Conservation (phyloP, 2,329 filamentous ascomycete species). For the Diaporthe ilicicola region DNA sequence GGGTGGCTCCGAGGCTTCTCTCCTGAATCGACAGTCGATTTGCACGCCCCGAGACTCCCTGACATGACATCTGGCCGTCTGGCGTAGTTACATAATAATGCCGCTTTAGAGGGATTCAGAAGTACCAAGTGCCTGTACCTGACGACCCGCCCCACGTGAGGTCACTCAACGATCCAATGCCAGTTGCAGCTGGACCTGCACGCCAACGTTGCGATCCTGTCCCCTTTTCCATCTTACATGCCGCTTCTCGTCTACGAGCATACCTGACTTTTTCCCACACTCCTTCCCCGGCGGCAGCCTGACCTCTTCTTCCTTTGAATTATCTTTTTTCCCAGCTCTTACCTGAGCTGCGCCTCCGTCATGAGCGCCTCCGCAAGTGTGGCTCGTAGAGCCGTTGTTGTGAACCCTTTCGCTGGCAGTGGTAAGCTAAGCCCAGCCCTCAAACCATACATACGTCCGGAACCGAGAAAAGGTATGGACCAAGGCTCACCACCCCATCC, state of each 20-base stretch:
- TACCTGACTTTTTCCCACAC: slow-evolving; percentile 4
- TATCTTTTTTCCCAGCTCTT: not conserved
- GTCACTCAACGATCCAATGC: slow-evolving; percentile 29
- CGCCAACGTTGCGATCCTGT: slow-evolving; percentile 22
- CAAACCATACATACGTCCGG: not conserved
- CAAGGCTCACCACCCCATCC: slow-evolving; percentile 38
- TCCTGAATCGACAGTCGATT: not conserved
- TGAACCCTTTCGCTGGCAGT: slow-evolving; percentile 61
- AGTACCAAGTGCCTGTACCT: not conserved
- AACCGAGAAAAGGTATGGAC: not conserved
- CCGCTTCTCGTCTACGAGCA: slow-evolving; percentile 29
- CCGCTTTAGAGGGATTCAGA: not conserved
- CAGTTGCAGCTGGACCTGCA: slow-evolving; percentile 17
- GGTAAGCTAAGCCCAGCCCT: slow-evolving; percentile 47
- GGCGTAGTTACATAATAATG: slow-evolving; percentile 6
- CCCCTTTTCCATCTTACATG: slow-evolving; percentile 27
- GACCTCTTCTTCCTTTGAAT: not conserved
- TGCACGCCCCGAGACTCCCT: slow-evolving; percentile 2
- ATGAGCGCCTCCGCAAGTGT: slow-evolving; percentile 67
- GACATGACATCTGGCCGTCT: slow-evolving; percentile 17
- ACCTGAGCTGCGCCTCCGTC: slow-evolving; percentile 24
- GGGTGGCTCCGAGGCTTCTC: not conserved
- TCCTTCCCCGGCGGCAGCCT: not conserved
- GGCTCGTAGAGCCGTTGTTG: slow-evolving; percentile 62
- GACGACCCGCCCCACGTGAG: slow-evolving; percentile 29